Evolutionary conservation across 202 grass and related monocot genomes (phyloP).

Genomic region (Schoenoplectus triqueter): DNA sequence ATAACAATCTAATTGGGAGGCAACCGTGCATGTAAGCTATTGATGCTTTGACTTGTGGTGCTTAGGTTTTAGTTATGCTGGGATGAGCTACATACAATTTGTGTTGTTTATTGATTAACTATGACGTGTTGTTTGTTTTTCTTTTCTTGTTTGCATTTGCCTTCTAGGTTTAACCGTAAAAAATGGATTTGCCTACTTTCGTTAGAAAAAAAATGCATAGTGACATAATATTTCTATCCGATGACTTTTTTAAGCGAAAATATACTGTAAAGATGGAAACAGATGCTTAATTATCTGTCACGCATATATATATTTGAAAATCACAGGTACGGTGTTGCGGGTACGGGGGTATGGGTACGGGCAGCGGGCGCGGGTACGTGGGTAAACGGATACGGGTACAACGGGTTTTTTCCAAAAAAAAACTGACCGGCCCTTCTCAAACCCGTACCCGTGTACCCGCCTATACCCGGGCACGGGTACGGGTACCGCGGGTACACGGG

Average conservation of each 20-base stretch:
- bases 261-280: constrained; percentile 10
- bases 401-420: too few species aligned
- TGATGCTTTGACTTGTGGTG: not conserved
- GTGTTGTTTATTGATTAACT: not conserved
- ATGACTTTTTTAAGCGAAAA: not conserved
- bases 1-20: too few species aligned
- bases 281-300: not conserved
- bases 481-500: too few species aligned
- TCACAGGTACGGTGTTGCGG: too few species aligned
- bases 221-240: not conserved
- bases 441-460: too few species aligned
- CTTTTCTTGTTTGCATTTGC: not conserved
- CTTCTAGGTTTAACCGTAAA: not conserved
- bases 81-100: not conserved
- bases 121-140: not conserved
- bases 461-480: too few species aligned
- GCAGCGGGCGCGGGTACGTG: too few species aligned
- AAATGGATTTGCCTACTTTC: not conserved
- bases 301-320: not conserved
- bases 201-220: not conserved
- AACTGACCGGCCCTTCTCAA: too few species aligned
- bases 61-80: not conserved
- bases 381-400: too few species aligned
- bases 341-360: too few species aligned
- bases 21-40: too few species aligned